Evolutionary conservation across 306 rosid genomes (phyloP), one percentile per base, ranked within the genome.

Genomic region (Pyrus bretschneideri): DNA sequence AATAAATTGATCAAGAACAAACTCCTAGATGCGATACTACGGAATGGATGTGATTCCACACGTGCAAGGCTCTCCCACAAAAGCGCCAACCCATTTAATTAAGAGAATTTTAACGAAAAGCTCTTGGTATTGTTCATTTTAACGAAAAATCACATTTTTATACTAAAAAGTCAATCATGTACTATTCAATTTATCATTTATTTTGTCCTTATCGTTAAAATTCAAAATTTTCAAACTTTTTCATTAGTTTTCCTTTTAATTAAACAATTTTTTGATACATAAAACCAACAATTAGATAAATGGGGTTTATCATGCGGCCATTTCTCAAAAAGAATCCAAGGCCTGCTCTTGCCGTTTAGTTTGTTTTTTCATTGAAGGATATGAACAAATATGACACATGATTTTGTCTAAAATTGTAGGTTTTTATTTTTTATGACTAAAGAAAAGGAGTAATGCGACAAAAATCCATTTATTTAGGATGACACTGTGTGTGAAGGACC

Each of bases 311-410:
- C 18, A n/a, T 23, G 65, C 65, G 11, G 31, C 25, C 65, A 60
- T 60, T 22, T 60, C 38, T 62, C 38, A 66, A 65, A 45, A 70
- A 74, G 77, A 69, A 74, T 83, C 83, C 86, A 57, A 83, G 64
- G 82, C 75, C 65, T 11, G 12, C 69, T 5, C 21, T 17, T 51
- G 55, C 3, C 21, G 6, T 51, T 78, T 60, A 4, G 18, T 31
- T 44, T 23, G 12, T 9, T 67, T 18, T 72, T 69, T 58, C 23
- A 14, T 2, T 54, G 21, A 27, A 54, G 21, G 70, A 35, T 74
- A 52, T 6, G 33, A 54, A 72, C 77, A 52, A 57, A 57, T 35
- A 69, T 31, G 71, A 42, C 70, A 23, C 69, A 18, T 46, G 62
- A 55, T 27, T 66, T 80, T 69, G 79, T 74, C 79, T 13, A 51